Evolutionary conservation across 768 basidiomycete genomes (phyloP), one percentile per base, ranked within the genome.

Genomic region (Amanita molliuscula): DNA sequence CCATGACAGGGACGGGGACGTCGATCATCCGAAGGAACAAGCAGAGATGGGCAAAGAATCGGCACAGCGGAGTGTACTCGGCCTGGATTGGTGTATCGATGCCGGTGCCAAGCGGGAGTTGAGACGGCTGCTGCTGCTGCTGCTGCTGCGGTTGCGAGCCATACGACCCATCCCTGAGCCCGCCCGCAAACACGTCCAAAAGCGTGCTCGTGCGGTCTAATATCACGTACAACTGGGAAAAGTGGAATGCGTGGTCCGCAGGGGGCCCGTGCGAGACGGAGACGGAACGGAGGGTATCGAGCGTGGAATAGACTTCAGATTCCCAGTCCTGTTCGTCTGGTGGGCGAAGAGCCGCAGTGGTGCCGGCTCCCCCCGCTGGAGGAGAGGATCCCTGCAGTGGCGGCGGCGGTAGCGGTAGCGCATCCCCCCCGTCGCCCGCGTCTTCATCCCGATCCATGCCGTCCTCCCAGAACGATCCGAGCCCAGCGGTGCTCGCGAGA

Each of bases 11-110:
- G 0, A 90, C 77, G 0, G 79, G 62, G 31, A 84, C 67, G 44
- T 85, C 84, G 31, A 96, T 86, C 67, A 91, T 79, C 54, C 87
- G 82, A 3, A 96, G 73, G 66, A 84, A 91, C 26, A 98, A 79
- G 55, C 90, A 90, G 20, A 98, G 69, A 60, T 99, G 95, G 0
- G 93, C 86, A 59, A 95, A 96, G 69, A 98, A 99, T 3, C 93
- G 83, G 40, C 79, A 81, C 73, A 89, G 75, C 0, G 77, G 73
- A 0, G 80, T 71, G 58, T 85, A 86, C 55, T 85, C 88, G 31
- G 31, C 31, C 23, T 23, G 23, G 2, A 23, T 23, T 23, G 2
- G 23, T 4, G 23, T 23, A 31, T 31, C 31, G 11, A 10, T 31
- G 31, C 11, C 11, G 4, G 31, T 4, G 31, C 11, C 31, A 10